These are phyloP conservation scores for Angomonas deanei DNA, from an alignment of 208 protist genomes.

Conservation along the genomic window DNA sequence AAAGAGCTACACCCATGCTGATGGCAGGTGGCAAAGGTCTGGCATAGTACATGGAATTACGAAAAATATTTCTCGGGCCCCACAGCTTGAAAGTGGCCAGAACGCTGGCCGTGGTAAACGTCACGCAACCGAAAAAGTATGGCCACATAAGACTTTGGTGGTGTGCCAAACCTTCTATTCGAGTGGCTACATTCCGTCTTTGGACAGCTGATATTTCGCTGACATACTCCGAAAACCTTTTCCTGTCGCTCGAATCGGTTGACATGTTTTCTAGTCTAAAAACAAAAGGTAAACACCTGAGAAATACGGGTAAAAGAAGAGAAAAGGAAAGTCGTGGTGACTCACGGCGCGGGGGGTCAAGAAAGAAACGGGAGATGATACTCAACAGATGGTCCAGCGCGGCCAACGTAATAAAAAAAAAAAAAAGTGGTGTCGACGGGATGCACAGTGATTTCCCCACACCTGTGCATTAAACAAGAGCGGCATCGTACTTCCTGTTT, in stretches of 20 bases:
- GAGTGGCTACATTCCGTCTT: slow-evolving; percentile 59
- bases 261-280: slow-evolving; percentile 20
- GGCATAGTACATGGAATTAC: slow-evolving; percentile 86
- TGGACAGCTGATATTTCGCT: slow-evolving; percentile 70
- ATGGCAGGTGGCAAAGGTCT: slow-evolving; percentile 80
- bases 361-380: no score
- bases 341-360: no score
- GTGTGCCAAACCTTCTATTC: slow-evolving; percentile 60
- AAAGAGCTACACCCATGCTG: slow-evolving; percentile 82
- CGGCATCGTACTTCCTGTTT: slow-evolving; percentile 28
- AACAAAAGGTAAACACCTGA: background rate
- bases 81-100: slow-evolving; percentile 73
- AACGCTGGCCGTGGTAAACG: slow-evolving; percentile 51
- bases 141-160: slow-evolving; percentile 66
- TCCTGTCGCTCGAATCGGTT: slow-evolving; percentile 20
- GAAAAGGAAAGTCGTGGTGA: background rate
- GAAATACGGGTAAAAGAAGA: background rate
- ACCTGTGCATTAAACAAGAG: slow-evolving; percentile 15
- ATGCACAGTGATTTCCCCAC: no score
- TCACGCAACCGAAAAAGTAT: slow-evolving; percentile 81
- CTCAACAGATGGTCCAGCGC: no score
- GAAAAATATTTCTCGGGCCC: slow-evolving; percentile 87
- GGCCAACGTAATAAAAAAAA: background rate
- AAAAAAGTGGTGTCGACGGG: background rate
- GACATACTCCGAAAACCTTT: slow-evolving; percentile 69